These are phyloP conservation scores for Ensete ventricosum DNA, from an alignment of 176 grass and related monocot species.

Conservation along the genomic window DNA sequence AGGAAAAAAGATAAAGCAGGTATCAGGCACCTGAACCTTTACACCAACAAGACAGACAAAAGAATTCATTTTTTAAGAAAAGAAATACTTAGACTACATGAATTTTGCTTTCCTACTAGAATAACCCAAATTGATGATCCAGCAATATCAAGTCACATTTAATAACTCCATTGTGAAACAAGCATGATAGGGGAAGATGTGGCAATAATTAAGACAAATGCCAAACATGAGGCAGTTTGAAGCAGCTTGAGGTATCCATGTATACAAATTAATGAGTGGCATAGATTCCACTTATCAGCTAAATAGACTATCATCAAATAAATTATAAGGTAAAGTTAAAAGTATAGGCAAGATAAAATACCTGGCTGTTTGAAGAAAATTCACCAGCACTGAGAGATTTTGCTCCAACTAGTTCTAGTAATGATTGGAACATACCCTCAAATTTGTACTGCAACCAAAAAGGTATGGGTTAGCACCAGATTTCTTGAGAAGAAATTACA, in stretches of 20 bases:
- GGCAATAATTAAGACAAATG: neutral
- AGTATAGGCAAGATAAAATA: constrained; percentile 1
- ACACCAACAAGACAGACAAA: too few relatives aligned
- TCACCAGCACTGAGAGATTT: constrained; percentile 54
- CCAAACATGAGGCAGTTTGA: neutral
- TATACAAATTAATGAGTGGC: neutral
- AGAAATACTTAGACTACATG: too few relatives aligned
- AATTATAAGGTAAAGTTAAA: neutral
- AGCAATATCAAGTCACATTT: too few relatives aligned
- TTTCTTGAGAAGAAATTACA: neutral
- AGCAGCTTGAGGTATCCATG: neutral
- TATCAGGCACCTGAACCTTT: neutral
- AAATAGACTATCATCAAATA: neutral
- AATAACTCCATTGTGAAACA: too few relatives aligned
- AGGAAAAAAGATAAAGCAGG: neutral
- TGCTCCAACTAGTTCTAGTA: constrained; percentile 61
- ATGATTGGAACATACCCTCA: constrained; percentile 52
- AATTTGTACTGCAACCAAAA: constrained; percentile 66
- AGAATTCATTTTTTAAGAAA: too few relatives aligned
- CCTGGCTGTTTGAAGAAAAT: constrained; percentile 82
- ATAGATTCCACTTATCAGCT: neutral
- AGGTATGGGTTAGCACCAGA: constrained; percentile 14
- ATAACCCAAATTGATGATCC: too few relatives aligned
- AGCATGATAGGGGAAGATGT: too few relatives aligned
- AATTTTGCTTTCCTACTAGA: too few relatives aligned